A percentile compares a stretch with the other conserved stretches of the same genome.
Conservation (phyloP, 2,329 filamentous ascomycete species). For the Cercospora sp. region DNA sequence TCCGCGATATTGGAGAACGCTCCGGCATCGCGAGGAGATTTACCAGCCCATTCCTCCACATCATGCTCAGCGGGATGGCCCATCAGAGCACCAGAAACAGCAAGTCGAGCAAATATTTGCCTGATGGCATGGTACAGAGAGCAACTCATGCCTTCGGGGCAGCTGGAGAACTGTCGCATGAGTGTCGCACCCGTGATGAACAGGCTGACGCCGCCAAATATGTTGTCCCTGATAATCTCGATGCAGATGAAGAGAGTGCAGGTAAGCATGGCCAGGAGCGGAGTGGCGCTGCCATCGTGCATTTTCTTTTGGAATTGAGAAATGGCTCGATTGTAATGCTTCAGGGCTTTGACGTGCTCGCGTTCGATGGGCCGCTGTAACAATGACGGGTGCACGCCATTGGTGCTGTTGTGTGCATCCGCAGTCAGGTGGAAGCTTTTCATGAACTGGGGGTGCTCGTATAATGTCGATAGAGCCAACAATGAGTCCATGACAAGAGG, state of each 20-base stretch:
- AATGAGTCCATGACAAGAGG: conserved; percentile 26
- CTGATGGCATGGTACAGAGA: conserved; percentile 16
- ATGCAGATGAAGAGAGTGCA: conserved; percentile 35
- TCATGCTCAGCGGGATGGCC: conserved; percentile 16
- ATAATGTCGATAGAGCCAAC: conserved; percentile 29
- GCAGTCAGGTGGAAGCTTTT: conserved; percentile 14
- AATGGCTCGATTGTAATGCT: conserved; percentile 33
- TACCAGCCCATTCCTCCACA: conserved; percentile 3
- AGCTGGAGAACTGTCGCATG: conserved; percentile 18
- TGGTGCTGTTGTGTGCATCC: neutral
- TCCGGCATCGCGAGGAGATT: neutral
- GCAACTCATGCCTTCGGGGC: conserved; percentile 6
- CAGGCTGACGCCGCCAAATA: conserved; percentile 27
- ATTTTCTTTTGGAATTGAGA: conserved; percentile 18
- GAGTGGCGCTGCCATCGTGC: conserved; percentile 15
- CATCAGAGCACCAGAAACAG: conserved; percentile 23
- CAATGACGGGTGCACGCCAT: conserved; percentile 9
- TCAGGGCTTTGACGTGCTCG: conserved; percentile 23
- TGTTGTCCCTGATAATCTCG: conserved; percentile 31
- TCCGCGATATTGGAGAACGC: neutral
- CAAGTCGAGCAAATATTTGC: conserved; percentile 25
- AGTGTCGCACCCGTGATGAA: conserved; percentile 26
- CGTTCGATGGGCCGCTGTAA: conserved; percentile 14
- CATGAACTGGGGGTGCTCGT: conserved; percentile 29
- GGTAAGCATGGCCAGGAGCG: conserved; percentile 28